Conservation (phyloP, 2,329 filamentous ascomycete genomes). For the Stagonosporopsis chrysanthemi region DNA sequence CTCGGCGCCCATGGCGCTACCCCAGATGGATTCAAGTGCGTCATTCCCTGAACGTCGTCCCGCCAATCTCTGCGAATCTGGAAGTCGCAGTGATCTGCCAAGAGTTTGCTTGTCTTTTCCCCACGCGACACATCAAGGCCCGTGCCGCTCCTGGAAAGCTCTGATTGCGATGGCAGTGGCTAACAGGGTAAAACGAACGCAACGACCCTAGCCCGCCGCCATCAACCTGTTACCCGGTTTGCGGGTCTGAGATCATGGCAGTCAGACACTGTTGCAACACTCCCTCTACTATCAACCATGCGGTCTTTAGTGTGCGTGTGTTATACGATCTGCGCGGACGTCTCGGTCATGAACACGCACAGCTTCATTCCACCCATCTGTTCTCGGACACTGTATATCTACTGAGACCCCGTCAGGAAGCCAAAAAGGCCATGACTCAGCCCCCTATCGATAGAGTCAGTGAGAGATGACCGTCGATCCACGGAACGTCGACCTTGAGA, state of each 20-base stretch:
- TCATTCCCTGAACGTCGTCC: conserved; percentile 35
- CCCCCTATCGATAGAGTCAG: not conserved
- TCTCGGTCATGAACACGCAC: conserved; percentile 13
- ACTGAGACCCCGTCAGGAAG: not conserved
- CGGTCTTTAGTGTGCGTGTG: conserved; percentile 14
- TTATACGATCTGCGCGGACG: conserved; percentile 24
- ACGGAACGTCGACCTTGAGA: not conserved
- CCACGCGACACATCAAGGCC: conserved; percentile 39
- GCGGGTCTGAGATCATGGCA: conserved; percentile 28
- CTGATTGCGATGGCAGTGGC: conserved; percentile 22
- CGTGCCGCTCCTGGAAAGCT: conserved; percentile 23
- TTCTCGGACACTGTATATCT: conserved; percentile 1
- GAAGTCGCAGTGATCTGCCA: conserved; percentile 29
- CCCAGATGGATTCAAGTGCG: conserved; percentile 41
- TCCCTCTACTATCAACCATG: conserved; percentile 21
- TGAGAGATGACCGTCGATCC: not conserved
- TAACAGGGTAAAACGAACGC: conserved; percentile 19
- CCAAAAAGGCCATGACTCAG: conserved; percentile 10
- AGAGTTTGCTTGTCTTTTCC: conserved; percentile 34
- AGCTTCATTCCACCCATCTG: conserved; percentile 3
- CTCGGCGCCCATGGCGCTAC: conserved; percentile 43
- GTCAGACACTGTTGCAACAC: conserved; percentile 33
- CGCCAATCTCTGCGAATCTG: conserved; percentile 30
- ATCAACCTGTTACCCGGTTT: conserved; percentile 21
- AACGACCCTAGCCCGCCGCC: conserved; percentile 17